Evolutionary conservation across 805 yeast species (phyloP).

Genomic region (Suhomyces xylopsoci): DNA sequence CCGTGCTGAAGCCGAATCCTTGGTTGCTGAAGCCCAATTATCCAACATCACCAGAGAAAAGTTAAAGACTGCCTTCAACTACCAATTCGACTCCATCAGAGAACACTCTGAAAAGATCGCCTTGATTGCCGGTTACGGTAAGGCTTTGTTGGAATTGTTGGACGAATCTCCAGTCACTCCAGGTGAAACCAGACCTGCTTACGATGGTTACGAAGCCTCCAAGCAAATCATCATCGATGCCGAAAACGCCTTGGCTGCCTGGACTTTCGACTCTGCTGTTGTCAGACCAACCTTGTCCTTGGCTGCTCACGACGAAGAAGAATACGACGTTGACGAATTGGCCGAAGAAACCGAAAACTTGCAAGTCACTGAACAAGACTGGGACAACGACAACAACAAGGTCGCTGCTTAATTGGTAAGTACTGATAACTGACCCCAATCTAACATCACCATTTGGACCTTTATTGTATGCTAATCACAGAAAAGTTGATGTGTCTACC

Average conservation of each 20-base stretch:
- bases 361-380: slow-evolving; percentile 56
- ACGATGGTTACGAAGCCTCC: slow-evolving; percentile 97
- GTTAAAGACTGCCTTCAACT: slow-evolving; percentile 94
- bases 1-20: slow-evolving; percentile 98
- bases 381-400: slow-evolving; percentile 33
- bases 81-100: slow-evolving; percentile 92
- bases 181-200: slow-evolving; percentile 97
- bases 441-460: neutral
- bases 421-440: neutral
- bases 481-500: slow-evolving; percentile 2
- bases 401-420: slow-evolving; percentile 20
- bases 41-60: slow-evolving; percentile 98
- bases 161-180: slow-evolving; percentile 98
- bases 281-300: slow-evolving; percentile 90
- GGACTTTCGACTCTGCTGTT: slow-evolving; percentile 95
- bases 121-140: slow-evolving; percentile 97
- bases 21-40: slow-evolving; percentile 98
- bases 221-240: slow-evolving; percentile 97
- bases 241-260: slow-evolving; percentile 89
- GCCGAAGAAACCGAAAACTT: slow-evolving; percentile 43
- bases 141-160: slow-evolving; percentile 90
- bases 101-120: slow-evolving; percentile 96
- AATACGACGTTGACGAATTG: slow-evolving; percentile 41
- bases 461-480: neutral
- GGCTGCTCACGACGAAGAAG: slow-evolving; percentile 56